Base-by-base conservation (phyloP, 192 early-diverging fungal species). In the Chytriomyces confervae region DNA sequence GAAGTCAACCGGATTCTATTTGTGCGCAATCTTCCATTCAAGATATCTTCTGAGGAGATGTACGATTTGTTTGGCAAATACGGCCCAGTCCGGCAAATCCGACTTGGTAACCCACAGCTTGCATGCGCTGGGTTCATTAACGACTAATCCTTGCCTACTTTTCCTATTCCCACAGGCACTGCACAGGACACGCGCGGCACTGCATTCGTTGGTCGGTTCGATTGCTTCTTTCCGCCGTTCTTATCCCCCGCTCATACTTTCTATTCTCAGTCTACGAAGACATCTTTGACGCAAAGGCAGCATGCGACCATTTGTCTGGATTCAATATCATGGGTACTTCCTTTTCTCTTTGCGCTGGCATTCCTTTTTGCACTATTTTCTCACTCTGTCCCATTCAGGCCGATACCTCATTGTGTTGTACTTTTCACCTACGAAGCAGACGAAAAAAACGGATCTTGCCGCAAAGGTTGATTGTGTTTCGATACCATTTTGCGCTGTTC, bases 31-130 rank as follows among this genome's bases (percentile, higher is more conserved):
- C 86, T 99, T 46, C 95, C 97, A 11, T 99, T 94, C 87, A 97
- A 97, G 84, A 96, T 98, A 77, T 94, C 97, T 8, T 77, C 92
- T 0, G 97, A 97, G 76, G 97, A 99, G 78, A 91, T 99, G 91
- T 99, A 95, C 79, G 97, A 99, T 79, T 87, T 99, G 61, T 99
- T 99, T 91, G 96, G 96, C 65, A 95, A 88, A 85, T 98, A 97
- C 83, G 95, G 95, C 18, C 91, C 95, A 1, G 95, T 97, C 69
- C 88, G 97, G 63, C 97, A 99, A 87, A 96, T 99, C 49, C 87
- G 96, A 80, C 80, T 93, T 68, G 96, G 97, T 1, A 93, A 36
- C 36, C 36, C 36, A 36, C 36, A 36, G 36, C 36, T 36, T 36
- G 36, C 36, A 36, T 36, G 1, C 36, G 36, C 36, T 36, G 36